Evolutionary conservation across 2,329 filamentous ascomycete species (phyloP), one percentile per base, ranked within the genome.

Genomic region (Alternaria ethzedia): DNA sequence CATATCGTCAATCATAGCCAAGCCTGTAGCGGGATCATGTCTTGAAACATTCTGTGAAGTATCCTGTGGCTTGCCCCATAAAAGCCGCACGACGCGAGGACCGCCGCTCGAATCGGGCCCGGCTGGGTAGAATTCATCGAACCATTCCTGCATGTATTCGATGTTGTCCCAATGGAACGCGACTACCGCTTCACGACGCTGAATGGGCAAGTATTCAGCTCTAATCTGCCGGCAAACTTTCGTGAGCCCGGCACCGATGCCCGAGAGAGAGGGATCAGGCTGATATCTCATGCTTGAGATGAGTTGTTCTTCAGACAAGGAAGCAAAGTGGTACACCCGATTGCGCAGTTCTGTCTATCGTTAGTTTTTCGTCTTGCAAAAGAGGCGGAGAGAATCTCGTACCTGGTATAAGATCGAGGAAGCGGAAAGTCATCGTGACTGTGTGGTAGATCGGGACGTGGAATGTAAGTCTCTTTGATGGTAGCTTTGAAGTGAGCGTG

Each of bases 191-290:
- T 41, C 36, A 41, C 36, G 36, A 0, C 36, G n/a, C 36, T 41
- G 36, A 0, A 41, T 17, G 8, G 36, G 36, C 36, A 41, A 2
- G n/a, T 17, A 41, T 41, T 41, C 36, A 17, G 36, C 36, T 41
- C 36, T 1, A 1, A 41, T 41, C 9, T 41, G 36, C 15, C 36
- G 36, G 36, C 36, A 41, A 17, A 41, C 36, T 41, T 17, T 41
- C 9, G 36, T 41, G 0, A 41, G 36, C 9, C 36, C n/a, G 0
- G n/a, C n/a, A 2, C 0, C 8, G 36, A 10, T 41, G 36, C 36
- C 13, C 13, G 0, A 0, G 2, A 36, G 4, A 36, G 15, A 36
- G 32, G 15, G 2, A n/a, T 5, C 32, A n/a, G 0, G 30, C 30
- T 32, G 12, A 6, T 32, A 32, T 7, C 6, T 32, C 13, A 36